Conservation (phyloP, 1,284 basidiomycete genomes). For the Neonothopanus nambi region DNA sequence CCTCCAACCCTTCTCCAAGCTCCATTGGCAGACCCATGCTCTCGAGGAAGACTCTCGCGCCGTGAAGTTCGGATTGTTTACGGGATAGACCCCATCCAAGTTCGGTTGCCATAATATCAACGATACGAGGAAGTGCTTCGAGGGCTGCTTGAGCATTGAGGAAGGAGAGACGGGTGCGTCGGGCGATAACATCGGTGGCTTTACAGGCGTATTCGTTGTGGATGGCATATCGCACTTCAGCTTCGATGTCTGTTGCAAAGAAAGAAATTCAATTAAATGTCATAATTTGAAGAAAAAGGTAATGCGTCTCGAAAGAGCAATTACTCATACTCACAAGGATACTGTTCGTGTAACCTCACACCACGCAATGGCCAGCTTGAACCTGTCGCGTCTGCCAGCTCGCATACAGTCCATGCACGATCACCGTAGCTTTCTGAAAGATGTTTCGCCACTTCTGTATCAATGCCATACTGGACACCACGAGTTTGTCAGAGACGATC, state of each 20-base stretch:
- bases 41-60: conserved; percentile 65
- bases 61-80: conserved; percentile 60
- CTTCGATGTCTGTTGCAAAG: conserved; percentile 78
- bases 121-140: conserved; percentile 81
- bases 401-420: conserved; percentile 93
- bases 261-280: not conserved
- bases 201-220: conserved; percentile 91
- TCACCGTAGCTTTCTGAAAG: conserved; percentile 95
- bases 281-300: too few species aligned
- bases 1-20: conserved; percentile 20
- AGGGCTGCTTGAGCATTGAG: conserved; percentile 89
- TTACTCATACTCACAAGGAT: conserved; percentile 79
- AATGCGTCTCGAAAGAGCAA: too few species aligned
- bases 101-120: conserved; percentile 91
- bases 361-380: conserved; percentile 87
- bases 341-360: conserved; percentile 70
- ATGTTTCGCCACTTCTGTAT: conserved; percentile 92
- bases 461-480: conserved; percentile 71
- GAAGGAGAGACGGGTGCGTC: conserved; percentile 90
- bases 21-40: conserved; percentile 69
- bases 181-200: conserved; percentile 90
- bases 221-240: conserved; percentile 90
- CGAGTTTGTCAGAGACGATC: conserved; percentile 6
- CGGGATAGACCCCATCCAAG: conserved; percentile 72
- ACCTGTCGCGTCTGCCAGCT: conserved; percentile 72